phyloP scores from a whole-genome alignment of 2,329 filamentous ascomycete genomes.

The Talaromyces albobiverticillius region DNA sequence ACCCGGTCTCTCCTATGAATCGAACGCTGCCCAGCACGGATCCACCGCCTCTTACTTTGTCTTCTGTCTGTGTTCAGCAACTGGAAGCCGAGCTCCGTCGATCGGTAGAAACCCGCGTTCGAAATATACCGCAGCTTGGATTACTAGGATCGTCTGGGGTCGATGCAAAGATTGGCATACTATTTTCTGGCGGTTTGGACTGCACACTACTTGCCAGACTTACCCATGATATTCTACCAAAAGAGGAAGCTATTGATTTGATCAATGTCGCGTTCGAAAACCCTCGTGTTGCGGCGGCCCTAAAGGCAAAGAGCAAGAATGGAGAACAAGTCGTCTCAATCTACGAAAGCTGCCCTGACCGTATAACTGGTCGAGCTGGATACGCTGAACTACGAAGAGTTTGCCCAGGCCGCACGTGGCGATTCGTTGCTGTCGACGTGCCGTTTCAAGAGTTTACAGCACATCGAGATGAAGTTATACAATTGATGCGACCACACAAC shows the following conservation, averaged over 20 bases:
- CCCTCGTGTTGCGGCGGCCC: conserved; percentile 63
- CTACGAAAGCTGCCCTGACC: conserved; percentile 87
- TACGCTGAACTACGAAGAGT: conserved; percentile 68
- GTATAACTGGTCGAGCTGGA: conserved; percentile 78
- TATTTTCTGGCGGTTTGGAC: conserved; percentile 94
- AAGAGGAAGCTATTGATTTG: conserved; percentile 71
- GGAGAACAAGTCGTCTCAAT: conserved; percentile 22
- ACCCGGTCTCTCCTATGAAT: conserved; percentile 47
- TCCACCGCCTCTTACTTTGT: conserved; percentile 28
- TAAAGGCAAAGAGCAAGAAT: conserved; percentile 26
- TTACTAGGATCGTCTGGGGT: conserved; percentile 22
- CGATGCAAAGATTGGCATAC: conserved; percentile 61
- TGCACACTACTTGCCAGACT: conserved; percentile 84
- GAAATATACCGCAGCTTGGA: conserved; percentile 62
- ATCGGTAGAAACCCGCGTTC: conserved; percentile 64
- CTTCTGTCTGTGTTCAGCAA: conserved; percentile 52
- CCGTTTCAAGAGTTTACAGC: conserved; percentile 71
- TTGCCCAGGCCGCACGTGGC: conserved; percentile 72
- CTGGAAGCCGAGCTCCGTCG: conserved; percentile 56
- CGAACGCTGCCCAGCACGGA: conserved; percentile 29
- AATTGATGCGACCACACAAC: conserved; percentile 86
- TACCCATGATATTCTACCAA: conserved; percentile 70
- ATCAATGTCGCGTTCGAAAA: conserved; percentile 98
- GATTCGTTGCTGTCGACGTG: conserved; percentile 77
- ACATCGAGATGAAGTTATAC: conserved; percentile 67